phyloP scores from a whole-genome alignment of 169 alveolate genomes.

The Eimeria zaria region DNA sequence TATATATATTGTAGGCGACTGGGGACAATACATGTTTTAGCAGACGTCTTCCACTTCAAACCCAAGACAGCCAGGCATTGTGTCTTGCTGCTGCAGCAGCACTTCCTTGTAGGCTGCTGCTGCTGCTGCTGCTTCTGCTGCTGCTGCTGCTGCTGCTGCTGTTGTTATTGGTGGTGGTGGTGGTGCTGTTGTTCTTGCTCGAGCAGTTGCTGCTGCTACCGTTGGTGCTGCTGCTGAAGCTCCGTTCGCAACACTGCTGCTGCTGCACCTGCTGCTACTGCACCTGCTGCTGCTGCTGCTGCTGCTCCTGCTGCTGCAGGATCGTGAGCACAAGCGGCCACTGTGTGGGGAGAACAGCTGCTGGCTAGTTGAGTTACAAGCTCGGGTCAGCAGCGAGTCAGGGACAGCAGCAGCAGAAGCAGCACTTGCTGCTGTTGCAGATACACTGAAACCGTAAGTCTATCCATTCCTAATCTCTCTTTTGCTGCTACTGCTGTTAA shows the following conservation, averaged over 20 bases:
- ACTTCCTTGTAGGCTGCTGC: constrained; percentile 32
- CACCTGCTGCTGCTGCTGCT: constrained; percentile 7
- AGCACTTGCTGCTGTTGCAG: constrained; percentile 31
- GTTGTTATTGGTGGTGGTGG: neutral
- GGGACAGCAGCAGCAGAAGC: constrained; percentile 49
- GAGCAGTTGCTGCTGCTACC: neutral
- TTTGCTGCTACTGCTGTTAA: no score
- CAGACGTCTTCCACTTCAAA: constrained; percentile 28
- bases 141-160: constrained; percentile 2
- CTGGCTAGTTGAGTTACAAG: constrained; percentile 39
- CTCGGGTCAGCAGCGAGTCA: constrained; percentile 12
- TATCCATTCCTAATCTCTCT: no score
- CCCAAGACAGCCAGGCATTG: neutral
- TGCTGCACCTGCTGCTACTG: neutral
- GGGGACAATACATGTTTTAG: neutral
- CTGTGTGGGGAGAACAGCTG: neutral
- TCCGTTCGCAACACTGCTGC: no score
- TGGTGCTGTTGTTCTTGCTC: neutral
- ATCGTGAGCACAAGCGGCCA: neutral
- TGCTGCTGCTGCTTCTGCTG: constrained; percentile 16
- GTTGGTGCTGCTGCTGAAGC: neutral
- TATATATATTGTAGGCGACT: no score
- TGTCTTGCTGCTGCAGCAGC: neutral
- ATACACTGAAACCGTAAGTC: constrained; percentile 19
- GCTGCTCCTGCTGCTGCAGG: constrained; percentile 15